Evolutionary conservation across 495 filamentous ascomycete species (phyloP).

Genomic region (Polyplosphaeria fusca): DNA sequence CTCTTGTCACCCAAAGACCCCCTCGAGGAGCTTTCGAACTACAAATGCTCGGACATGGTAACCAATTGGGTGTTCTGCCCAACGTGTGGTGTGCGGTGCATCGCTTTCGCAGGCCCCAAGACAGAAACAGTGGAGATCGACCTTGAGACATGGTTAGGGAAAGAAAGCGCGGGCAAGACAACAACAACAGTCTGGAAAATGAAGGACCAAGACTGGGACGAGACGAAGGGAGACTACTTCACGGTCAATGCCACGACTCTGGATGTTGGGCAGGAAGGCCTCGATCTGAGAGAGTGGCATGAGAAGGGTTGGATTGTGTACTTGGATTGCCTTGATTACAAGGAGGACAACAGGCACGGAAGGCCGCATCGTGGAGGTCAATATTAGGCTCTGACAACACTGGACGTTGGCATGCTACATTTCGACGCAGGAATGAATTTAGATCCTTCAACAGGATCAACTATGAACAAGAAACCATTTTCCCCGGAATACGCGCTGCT

Average conservation of each 20-base stretch:
- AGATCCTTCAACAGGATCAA: background rate
- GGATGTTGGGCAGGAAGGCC: constrained; percentile 9
- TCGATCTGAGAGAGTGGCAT: constrained; percentile 8
- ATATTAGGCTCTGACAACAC: no score
- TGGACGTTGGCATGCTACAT: no score
- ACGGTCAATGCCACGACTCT: constrained; percentile 7
- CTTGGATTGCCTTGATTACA: constrained; percentile 3
- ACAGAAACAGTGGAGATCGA: constrained; percentile 4
- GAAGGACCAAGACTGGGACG: background rate
- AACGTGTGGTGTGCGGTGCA: constrained; percentile 10
- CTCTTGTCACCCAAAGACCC: constrained; percentile 7
- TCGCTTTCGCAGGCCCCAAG: background rate
- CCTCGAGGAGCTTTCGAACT: background rate
- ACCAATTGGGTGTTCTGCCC: constrained; percentile 12
- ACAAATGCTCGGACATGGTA: background rate
- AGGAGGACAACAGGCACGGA: background rate
- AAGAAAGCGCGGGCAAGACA: background rate
- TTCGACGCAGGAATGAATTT: no score
- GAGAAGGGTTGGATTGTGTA: constrained; percentile 13
- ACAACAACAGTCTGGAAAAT: constrained; percentile 6
- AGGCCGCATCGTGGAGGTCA: background rate
- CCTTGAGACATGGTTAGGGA: background rate
- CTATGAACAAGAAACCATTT: no score
- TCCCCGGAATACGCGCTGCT: background rate
- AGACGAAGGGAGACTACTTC: background rate